These are phyloP conservation scores for Sporisorium exsertum DNA, from an alignment of 1,284 basidiomycete species.

Conservation along the genomic window DNA sequence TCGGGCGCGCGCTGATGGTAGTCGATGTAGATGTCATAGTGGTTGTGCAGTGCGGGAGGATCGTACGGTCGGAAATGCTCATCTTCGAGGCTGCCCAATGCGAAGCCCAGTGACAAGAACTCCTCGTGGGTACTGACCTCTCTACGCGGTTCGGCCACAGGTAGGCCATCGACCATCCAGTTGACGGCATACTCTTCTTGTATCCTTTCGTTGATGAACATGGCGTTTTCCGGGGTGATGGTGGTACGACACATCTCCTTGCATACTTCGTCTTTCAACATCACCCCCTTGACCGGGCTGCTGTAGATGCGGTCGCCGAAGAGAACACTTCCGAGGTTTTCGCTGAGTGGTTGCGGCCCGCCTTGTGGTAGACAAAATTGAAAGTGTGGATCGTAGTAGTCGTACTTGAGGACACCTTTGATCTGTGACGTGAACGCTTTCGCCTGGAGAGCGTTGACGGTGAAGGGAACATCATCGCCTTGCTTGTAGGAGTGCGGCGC, in stretches of 20 bases:
- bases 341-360: constrained; percentile 82
- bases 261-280: constrained; percentile 81
- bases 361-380: constrained; percentile 86
- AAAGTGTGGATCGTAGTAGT: constrained; percentile 87
- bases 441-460: constrained; percentile 68
- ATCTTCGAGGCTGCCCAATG: constrained; percentile 65
- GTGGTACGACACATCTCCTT: constrained; percentile 78
- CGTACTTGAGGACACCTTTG: constrained; percentile 70
- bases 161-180: constrained; percentile 93
- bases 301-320: constrained; percentile 96
- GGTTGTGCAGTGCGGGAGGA: constrained; percentile 66
- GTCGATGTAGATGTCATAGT: constrained; percentile 66
- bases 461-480: constrained; percentile 68
- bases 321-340: constrained; percentile 90
- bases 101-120: constrained; percentile 75
- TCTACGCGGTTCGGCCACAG: constrained; percentile 75
- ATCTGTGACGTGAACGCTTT: constrained; percentile 61
- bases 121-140: constrained; percentile 67
- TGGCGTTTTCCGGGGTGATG: constrained; percentile 79
- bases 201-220: constrained; percentile 91
- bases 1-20: constrained; percentile 62
- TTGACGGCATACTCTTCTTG: constrained; percentile 92
- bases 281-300: constrained; percentile 85
- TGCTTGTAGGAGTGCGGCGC: constrained; percentile 67
- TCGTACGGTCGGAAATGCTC: constrained; percentile 69